These are phyloP conservation scores for Hericium erinaceus DNA, from an alignment of 768 basidiomycete species.

Conservation along the genomic window DNA sequence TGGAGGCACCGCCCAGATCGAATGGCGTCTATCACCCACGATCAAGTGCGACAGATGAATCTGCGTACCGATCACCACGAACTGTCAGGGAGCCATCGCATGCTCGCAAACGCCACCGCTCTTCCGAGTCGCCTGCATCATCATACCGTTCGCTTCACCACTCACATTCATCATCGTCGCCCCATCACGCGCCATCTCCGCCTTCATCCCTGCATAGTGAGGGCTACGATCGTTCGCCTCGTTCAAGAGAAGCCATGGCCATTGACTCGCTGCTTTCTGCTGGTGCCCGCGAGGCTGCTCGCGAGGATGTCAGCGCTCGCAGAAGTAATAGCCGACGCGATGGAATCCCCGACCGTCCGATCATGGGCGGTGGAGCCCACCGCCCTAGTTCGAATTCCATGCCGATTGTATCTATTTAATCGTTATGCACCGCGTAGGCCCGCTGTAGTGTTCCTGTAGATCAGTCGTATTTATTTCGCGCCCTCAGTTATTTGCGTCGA, in stretches of 20 bases:
- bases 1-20: not conserved
- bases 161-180: constrained; percentile 11
- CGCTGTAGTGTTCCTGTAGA: not conserved
- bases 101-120: constrained; percentile 14
- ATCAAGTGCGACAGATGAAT: not conserved
- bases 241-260: constrained; percentile 68
- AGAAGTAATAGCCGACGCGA: not conserved
- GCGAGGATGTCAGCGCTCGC: constrained; percentile 2
- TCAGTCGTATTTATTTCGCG: not conserved
- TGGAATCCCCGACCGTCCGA: no score
- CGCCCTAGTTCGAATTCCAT: not conserved
- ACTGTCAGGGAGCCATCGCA: constrained; percentile 1
- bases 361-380: not conserved
- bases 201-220: constrained; percentile 65
- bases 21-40: not conserved
- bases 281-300: constrained; percentile 14
- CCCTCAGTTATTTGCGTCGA: not conserved
- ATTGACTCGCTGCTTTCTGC: constrained; percentile 64
- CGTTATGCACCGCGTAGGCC: not conserved
- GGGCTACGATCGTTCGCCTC: constrained; percentile 61
- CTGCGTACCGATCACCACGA: constrained; percentile 1
- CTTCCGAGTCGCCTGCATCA: constrained; percentile 11
- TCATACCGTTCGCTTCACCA: constrained; percentile 61
- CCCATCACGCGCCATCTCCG: constrained; percentile 41
- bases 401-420: not conserved